These are phyloP conservation scores for Arthrobotrys entomopaga DNA, from an alignment of 2,329 filamentous ascomycete genomes.

Conservation along the genomic window DNA sequence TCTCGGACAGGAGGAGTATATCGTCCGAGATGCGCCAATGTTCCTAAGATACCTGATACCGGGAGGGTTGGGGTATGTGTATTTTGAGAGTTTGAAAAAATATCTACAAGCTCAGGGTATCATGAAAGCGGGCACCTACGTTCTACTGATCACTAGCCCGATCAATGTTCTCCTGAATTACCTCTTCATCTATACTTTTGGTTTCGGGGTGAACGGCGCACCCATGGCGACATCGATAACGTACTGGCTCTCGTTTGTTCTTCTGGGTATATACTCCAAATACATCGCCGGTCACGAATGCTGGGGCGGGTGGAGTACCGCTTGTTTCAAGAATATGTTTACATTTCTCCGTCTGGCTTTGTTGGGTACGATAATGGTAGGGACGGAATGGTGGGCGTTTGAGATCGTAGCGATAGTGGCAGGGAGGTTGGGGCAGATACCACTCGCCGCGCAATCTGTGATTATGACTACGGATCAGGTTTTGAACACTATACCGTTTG, in stretches of 20 bases:
- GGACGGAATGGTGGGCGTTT: conserved; percentile 92
- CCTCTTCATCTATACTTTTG: conserved; percentile 77
- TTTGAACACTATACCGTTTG: conserved; percentile 79
- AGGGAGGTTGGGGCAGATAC: conserved; percentile 79
- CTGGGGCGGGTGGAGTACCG: conserved; percentile 78
- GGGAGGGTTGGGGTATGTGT: conserved; percentile 85
- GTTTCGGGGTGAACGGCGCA: conserved; percentile 78
- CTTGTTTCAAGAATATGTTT: conserved; percentile 73
- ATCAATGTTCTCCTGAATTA: conserved; percentile 83
- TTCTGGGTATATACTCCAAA: conserved; percentile 77
- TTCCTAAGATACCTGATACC: conserved; percentile 81
- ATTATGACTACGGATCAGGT: conserved; percentile 87
- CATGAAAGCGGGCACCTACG: conserved; percentile 83
- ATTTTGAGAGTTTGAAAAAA: conserved; percentile 85
- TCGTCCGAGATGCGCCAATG: conserved; percentile 76
- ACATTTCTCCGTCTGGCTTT: conserved; percentile 79
- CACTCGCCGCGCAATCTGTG: conserved; percentile 83
- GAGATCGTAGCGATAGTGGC: conserved; percentile 88
- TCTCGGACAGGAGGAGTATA: conserved; percentile 80
- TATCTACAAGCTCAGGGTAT: conserved; percentile 84
- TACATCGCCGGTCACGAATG: conserved; percentile 78
- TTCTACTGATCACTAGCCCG: conserved; percentile 82
- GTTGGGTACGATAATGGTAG: conserved; percentile 82
- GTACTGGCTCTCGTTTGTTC: conserved; percentile 84
- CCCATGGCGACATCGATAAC: conserved; percentile 83